Evolutionary conservation across 1,139 yeast species (phyloP), one percentile per base, ranked within the genome.

Genomic region (Debaryomyces sp.): DNA sequence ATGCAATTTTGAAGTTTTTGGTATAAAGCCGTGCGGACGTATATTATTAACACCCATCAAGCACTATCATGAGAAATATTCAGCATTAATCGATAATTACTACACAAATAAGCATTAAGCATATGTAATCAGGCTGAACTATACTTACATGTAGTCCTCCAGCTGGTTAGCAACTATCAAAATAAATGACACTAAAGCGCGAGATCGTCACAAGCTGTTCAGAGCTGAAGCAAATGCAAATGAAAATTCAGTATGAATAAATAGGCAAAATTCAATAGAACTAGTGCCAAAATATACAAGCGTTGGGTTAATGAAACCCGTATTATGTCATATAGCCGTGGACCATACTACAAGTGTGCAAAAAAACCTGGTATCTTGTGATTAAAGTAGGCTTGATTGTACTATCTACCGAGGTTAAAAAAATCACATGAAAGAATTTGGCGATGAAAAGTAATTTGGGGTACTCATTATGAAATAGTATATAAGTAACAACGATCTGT

Each of bases 341-440:
- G 41, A 3, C 23, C 5, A 22, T 13, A 13, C 8, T 23, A 15
- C 1, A n/a, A n/a, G n/a, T 35, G 27, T 10, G 18, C 17, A 15
- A 15, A 15, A 34, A 8, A 13, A 18, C 21, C 2, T 3, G 21
- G 6, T 22, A 12, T 41, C 36, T 41, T 41, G 43, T 41, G 43
- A 41, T 30, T 23, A 7, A n/a, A 21, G 8, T 10, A 35, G 5
- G 21, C 40, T 18, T 29, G 23, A 13, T 4, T 18, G 30, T 21
- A 24, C 27, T 22, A 8, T n/a, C 32, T 32, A 39, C 48, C 48
- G 48, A 38, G 48, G 48, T 45, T 24, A 7, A 29, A 13, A 24
- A 23, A 34, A 37, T 48, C 51, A 48, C 51, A 48, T 48, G 51
- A 46, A 48, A 32, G 38, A 27, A 23, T 21, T 6, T 13, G 22